These are phyloP conservation scores for Paecilomyces niveus DNA, from an alignment of 2,329 filamentous ascomycete genomes.

Conservation along the genomic window DNA sequence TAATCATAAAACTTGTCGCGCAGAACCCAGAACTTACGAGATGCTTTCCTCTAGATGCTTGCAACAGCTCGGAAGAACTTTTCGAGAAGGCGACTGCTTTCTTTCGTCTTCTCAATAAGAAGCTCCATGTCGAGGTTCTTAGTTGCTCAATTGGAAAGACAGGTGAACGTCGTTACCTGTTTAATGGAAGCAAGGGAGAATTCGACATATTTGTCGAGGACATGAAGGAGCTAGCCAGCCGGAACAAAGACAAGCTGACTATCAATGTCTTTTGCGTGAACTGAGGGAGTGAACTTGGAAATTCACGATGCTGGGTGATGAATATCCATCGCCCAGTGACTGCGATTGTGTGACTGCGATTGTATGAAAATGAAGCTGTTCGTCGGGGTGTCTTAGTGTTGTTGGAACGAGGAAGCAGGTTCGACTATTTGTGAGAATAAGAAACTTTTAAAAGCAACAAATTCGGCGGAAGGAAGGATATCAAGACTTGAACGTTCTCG, in stretches of 20 bases:
- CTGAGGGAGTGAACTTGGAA: background rate
- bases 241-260: background rate
- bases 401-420: no score
- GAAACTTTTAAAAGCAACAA: no score
- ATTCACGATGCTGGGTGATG: no score
- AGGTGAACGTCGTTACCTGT: constrained; percentile 11
- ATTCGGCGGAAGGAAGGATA: no score
- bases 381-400: no score
- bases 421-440: no score
- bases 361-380: no score
- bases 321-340: no score
- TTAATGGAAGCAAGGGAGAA: constrained; percentile 14
- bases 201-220: constrained; percentile 14
- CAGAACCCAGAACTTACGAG: constrained; percentile 7
- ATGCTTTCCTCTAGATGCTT: constrained; percentile 11
- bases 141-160: constrained; percentile 2
- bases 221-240: background rate
- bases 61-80: constrained; percentile 7
- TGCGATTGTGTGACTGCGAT: no score
- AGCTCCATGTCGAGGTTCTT: constrained; percentile 8
- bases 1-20: constrained; percentile 13
- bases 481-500: no score
- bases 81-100: constrained; percentile 15
- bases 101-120: constrained; percentile 7
- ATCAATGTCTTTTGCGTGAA: constrained; percentile 6